Conservation (phyloP, 2,329 filamentous ascomycete genomes). For the Fusarium miscanthi region DNA sequence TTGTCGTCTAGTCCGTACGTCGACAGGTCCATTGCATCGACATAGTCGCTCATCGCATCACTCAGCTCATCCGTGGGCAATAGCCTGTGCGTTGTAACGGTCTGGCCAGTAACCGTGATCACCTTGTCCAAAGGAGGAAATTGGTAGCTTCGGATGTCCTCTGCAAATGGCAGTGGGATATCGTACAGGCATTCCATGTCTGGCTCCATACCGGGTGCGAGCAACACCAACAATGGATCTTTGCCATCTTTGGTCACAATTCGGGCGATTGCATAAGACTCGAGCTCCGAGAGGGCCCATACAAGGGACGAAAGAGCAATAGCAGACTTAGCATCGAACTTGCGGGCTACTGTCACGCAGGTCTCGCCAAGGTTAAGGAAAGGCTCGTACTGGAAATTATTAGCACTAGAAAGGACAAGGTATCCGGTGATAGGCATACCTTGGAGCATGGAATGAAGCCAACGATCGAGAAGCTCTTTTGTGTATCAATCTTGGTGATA, state of each 20-base stretch:
- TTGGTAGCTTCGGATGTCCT: conserved; percentile 89
- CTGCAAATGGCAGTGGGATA: conserved; percentile 89
- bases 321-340: conserved; percentile 81
- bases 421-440: conserved; percentile 55
- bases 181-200: conserved; percentile 90
- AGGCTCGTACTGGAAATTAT: conserved; percentile 72
- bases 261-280: conserved; percentile 86
- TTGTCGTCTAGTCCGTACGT: conserved; percentile 77
- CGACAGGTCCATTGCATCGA: conserved; percentile 92
- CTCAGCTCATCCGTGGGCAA: conserved; percentile 80
- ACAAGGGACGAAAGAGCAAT: conserved; percentile 90
- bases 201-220: conserved; percentile 82
- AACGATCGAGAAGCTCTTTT: conserved; percentile 80
- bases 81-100: conserved; percentile 83
- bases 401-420: conserved; percentile 7
- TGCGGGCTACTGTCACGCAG: conserved; percentile 80
- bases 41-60: conserved; percentile 88
- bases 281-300: conserved; percentile 85
- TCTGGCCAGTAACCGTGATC: conserved; percentile 85
- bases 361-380: conserved; percentile 87
- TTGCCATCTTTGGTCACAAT: conserved; percentile 87
- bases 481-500: conserved; percentile 86
- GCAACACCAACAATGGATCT: conserved; percentile 78
- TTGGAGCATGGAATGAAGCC: conserved; percentile 83
- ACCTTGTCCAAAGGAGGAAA: conserved; percentile 92